phyloP scores from a whole-genome alignment of 2,329 filamentous ascomycete species.

The Parastagonospora avenae region DNA sequence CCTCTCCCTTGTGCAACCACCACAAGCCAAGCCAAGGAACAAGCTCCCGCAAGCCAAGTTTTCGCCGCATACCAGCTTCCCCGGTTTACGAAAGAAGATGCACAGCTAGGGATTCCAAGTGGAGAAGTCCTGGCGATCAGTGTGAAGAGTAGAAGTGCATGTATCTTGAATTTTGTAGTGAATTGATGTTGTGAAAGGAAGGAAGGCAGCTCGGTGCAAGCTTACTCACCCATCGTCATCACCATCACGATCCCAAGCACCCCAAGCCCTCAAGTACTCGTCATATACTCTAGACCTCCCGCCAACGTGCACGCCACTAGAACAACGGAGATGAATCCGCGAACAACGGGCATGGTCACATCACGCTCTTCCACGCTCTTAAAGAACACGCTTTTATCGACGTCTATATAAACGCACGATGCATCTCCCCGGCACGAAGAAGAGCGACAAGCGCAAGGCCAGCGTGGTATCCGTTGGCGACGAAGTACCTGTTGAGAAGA shows the following conservation, averaged over 20 bases:
- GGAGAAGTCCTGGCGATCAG: not conserved
- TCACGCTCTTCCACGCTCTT: too few species aligned
- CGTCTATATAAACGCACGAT: not conserved
- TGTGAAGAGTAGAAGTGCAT: not conserved
- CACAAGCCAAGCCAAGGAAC: slow-evolving; percentile 2
- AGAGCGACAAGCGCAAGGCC: slow-evolving; percentile 1
- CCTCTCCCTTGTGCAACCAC: not conserved
- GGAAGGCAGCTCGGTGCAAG: not conserved
- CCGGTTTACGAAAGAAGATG: not conserved
- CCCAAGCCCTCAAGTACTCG: slow-evolving; percentile 3
- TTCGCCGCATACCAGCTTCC: slow-evolving; percentile 1
- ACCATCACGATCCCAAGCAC: not conserved
- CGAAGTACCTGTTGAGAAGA: not conserved
- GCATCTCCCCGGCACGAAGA: not conserved
- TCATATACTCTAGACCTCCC: not conserved
- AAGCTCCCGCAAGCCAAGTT: slow-evolving; percentile 10
- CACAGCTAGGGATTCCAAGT: not conserved
- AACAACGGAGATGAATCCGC: not conserved
- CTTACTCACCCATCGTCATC: not conserved
- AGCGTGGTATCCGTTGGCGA: not conserved
- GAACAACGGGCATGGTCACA: not conserved
- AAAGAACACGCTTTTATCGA: not conserved
- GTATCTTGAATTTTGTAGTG: not conserved
- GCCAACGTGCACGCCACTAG: not conserved
- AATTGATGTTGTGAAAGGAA: not conserved